These are phyloP conservation scores for Monosporascus sp. DNA, from an alignment of 2,329 filamentous ascomycete genomes.

Conservation along the genomic window DNA sequence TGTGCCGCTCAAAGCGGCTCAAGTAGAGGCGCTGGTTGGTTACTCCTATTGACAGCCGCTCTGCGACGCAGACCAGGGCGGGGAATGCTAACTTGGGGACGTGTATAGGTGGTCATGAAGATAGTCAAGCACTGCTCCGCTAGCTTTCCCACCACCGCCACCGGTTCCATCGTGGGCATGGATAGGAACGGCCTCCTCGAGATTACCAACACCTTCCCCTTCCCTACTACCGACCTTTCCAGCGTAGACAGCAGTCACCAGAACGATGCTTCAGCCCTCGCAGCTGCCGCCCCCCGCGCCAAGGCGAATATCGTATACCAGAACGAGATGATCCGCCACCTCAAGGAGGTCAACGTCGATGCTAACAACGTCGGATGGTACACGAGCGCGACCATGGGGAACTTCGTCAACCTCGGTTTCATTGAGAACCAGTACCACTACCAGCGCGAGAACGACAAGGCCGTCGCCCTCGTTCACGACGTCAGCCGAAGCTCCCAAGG, in stretches of 20 bases:
- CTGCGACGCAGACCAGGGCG: not conserved
- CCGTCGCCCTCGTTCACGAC: conserved; percentile 88
- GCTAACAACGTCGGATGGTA: conserved; percentile 99
- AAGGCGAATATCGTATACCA: conserved; percentile 88
- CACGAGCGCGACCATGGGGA: conserved; percentile 97
- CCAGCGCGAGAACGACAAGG: conserved; percentile 89
- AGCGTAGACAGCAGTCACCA: conserved; percentile 63
- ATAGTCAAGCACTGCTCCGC: conserved; percentile 93
- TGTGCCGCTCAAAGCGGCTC: conserved; percentile 74
- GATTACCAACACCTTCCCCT: conserved; percentile 92
- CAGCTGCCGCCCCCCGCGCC: conserved; percentile 82
- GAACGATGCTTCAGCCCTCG: conserved; percentile 67
- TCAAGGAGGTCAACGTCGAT: conserved; percentile 96
- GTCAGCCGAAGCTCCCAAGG: conserved; percentile 93
- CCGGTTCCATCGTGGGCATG: conserved; percentile 90
- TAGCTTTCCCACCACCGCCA: conserved; percentile 82
- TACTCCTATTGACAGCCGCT: conserved; percentile 10
- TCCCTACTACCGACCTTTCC: conserved; percentile 74
- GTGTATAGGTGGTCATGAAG: conserved; percentile 81
- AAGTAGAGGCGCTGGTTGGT: conserved; percentile 89
- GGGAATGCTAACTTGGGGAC: not conserved
- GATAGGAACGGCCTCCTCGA: conserved; percentile 76
- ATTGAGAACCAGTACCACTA: conserved; percentile 98
- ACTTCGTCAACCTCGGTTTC: conserved; percentile 91
- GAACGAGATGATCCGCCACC: conserved; percentile 92